phyloP scores from a whole-genome alignment of 192 early-diverging fungal genomes.

The Coemansia sp. region DNA sequence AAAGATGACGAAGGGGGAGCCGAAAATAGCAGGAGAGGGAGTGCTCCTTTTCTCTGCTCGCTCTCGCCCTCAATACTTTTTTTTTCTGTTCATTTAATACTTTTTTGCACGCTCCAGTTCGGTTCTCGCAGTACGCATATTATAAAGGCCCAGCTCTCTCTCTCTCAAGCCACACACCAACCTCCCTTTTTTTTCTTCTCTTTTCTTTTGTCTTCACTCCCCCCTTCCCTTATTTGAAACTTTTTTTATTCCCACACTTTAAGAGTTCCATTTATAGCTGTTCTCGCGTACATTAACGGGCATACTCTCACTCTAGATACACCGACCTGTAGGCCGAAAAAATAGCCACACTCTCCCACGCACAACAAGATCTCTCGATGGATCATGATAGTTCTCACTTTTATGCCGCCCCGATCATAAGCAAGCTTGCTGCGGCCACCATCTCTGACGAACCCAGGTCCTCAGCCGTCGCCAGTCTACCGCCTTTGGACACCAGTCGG shows the following conservation, averaged over 20 bases:
- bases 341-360: slow-evolving; percentile 5
- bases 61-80: not conserved
- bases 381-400: slow-evolving; percentile 35
- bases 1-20: slow-evolving; percentile 2
- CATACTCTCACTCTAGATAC: slow-evolving; percentile 3
- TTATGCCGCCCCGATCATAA: slow-evolving; percentile 28
- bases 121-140: not conserved
- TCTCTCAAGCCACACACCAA: not conserved
- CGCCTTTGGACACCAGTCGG: slow-evolving; percentile 42
- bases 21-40: not conserved
- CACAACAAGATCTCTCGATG: slow-evolving; percentile 8
- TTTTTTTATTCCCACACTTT: slow-evolving; percentile 9
- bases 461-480: slow-evolving; percentile 19
- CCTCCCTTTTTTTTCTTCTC: not conserved
- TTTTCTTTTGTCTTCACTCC: not conserved
- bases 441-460: slow-evolving; percentile 12
- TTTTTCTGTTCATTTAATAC: not conserved
- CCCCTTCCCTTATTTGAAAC: too few relatives aligned
- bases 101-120: not conserved
- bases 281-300: slow-evolving; percentile 2
- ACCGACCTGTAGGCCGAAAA: not conserved
- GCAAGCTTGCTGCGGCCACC: slow-evolving; percentile 13
- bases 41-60: not conserved
- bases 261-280: slow-evolving; percentile 5
- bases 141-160: not conserved